Base-by-base conservation (phyloP, 139 green algal genomes). In the Tetraselmis striata region DNA sequence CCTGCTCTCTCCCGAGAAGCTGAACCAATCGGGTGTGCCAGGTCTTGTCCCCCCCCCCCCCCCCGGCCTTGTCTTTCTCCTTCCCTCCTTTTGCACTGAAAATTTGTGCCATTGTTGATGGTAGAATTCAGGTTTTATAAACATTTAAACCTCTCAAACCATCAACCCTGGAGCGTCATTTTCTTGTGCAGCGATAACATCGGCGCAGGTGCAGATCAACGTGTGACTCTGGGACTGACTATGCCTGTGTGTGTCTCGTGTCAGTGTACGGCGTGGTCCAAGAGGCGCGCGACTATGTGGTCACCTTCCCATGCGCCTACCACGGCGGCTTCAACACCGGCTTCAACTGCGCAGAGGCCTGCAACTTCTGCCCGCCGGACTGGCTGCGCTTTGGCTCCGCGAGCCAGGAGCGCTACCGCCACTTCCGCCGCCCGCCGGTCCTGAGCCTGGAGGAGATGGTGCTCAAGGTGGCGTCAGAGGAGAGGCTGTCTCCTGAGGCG, bases 251-350 rank as follows among this genome's bases (percentile, higher is more conserved):
- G n/a, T n/a, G n/a, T n/a, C n/a, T n/a, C n/a, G n/a, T n/a, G n/a
- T n/a, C n/a, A 1, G 83, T 93, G 30, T 87, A 84, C 80, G 81
- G 67, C 11, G 32, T 83, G 2, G 82, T 91, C 22, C 93, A 94
- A 85, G 77, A 86, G 30, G 29, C 86, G 0, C 93, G 94, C 1
- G 89, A 96, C 83, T 95, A 95, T 77, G 86, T 98, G 28, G 79
- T 98, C 26, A 96, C 93, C 25, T 97, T 95, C 83, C 95, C 95
- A 1, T 87, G 86, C 1, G 85, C 91, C 1, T 98, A 97, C 83
- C 90, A 95, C 81, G 90, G 83, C 30, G 87, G 85, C 25, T 92
- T 98, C 82, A 87, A 86, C 84, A 31, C 81, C 30, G 95, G 94
- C 27, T 88, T 96, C 28, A 96, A 97, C 78, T 84, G 86, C 25